Conservation (phyloP, 108 stramenopile genomes). For the Epithemia pelagica region DNA sequence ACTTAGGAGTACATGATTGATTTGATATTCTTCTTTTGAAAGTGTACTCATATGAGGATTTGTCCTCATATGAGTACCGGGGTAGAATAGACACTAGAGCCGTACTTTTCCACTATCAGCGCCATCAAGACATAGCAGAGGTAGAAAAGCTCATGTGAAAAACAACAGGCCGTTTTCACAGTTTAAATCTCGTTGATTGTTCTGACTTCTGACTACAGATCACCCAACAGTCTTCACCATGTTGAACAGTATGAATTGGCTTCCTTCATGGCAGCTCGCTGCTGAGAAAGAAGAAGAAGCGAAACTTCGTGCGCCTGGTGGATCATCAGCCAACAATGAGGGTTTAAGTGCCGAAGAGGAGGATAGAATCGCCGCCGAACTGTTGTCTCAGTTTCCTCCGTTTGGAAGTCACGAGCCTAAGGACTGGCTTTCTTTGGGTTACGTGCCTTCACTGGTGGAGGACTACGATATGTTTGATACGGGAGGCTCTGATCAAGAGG, state of each 20-base stretch:
- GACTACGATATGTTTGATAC: neutral
- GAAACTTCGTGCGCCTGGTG: neutral
- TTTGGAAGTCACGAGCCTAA: conserved; percentile 26
- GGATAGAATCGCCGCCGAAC: conserved; percentile 51
- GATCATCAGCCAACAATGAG: neutral
- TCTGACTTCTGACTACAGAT: no score
- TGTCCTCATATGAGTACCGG: no score
- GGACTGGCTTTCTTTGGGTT: conserved; percentile 14
- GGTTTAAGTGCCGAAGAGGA: neutral
- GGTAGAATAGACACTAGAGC: no score
- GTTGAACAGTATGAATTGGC: neutral
- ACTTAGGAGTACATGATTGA: no score
- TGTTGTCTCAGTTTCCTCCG: conserved; percentile 72
- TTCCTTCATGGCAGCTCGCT: conserved; percentile 3
- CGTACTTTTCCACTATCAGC: no score
- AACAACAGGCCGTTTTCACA: no score
- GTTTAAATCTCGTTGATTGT: no score
- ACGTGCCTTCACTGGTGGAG: neutral
- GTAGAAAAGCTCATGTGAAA: no score
- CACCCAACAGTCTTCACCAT: no score
- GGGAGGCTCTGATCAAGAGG: conserved; percentile 5
- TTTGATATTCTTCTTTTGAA: no score
- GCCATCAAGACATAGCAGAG: no score
- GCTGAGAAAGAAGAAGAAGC: neutral
- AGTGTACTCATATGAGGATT: no score